Evolutionary conservation across 352 stramenopile genomes (phyloP).

Genomic region (Phytophthora melonis): DNA sequence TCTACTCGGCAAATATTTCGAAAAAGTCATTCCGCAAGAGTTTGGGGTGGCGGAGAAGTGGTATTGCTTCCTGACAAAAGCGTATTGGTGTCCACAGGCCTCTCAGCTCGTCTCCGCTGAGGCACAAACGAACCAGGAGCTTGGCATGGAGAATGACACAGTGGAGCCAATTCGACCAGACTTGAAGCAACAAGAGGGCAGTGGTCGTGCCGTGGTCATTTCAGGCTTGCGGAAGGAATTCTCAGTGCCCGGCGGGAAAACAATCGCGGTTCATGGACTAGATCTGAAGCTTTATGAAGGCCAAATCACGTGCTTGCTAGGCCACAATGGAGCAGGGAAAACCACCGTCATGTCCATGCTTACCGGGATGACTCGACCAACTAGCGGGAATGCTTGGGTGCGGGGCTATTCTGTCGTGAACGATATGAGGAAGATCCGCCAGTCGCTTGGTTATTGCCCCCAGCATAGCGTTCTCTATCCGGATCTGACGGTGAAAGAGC

Average conservation of each 20-base stretch:
- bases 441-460: constrained; percentile 94
- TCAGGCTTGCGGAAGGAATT: constrained; percentile 80
- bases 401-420: constrained; percentile 60
- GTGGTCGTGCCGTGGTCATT: constrained; percentile 70
- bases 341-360: constrained; percentile 87
- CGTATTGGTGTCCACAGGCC: constrained; percentile 68
- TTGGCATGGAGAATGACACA: neutral
- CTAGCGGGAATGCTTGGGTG: constrained; percentile 65
- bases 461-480: constrained; percentile 98
- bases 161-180: constrained; percentile 48
- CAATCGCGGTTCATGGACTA: constrained; percentile 91
- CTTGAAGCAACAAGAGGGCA: constrained; percentile 61
- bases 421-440: constrained; percentile 91
- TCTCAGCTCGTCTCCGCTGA: constrained; percentile 33
- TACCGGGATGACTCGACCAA: constrained; percentile 72
- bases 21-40: constrained; percentile 93
- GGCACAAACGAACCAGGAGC: constrained; percentile 39
- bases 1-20: constrained; percentile 89
- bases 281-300: constrained; percentile 92
- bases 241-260: constrained; percentile 59
- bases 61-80: constrained; percentile 88
- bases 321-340: constrained; percentile 96
- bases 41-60: constrained; percentile 91
- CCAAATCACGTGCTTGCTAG: constrained; percentile 95
- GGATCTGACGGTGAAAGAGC: constrained; percentile 96